Evolutionary conservation across 1,139 yeast genomes (phyloP).

Genomic region (Kodamaea ohmeri): DNA sequence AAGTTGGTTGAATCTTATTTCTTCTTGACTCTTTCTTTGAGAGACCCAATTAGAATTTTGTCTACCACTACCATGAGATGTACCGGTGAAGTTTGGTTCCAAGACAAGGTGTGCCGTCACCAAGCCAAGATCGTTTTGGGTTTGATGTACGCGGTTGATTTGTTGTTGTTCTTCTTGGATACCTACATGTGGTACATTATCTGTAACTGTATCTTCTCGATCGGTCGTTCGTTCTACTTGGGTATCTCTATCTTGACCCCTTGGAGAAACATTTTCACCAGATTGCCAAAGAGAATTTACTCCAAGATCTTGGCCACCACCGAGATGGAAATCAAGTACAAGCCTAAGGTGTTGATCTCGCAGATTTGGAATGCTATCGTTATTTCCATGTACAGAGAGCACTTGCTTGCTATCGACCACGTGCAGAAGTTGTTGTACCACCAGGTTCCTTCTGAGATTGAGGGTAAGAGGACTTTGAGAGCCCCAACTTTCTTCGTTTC

Average conservation of each 20-base stretch:
- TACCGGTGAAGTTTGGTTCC: slow-evolving; percentile 89
- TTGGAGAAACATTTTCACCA: slow-evolving; percentile 97
- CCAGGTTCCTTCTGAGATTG: slow-evolving; percentile 96
- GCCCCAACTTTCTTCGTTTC: slow-evolving; percentile 98
- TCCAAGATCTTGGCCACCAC: slow-evolving; percentile 96
- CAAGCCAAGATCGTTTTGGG: slow-evolving; percentile 89
- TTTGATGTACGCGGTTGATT: slow-evolving; percentile 86
- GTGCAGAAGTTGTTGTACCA: slow-evolving; percentile 95
- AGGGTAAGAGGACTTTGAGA: slow-evolving; percentile 96
- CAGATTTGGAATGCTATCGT: slow-evolving; percentile 99
- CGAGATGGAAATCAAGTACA: slow-evolving; percentile 98
- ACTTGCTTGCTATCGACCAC: slow-evolving; percentile 93
- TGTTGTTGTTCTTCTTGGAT: slow-evolving; percentile 95
- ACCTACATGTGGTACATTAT: slow-evolving; percentile 98
- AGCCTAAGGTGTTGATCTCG: slow-evolving; percentile 95
- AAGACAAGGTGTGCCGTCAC: slow-evolving; percentile 67
- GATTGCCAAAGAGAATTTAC: slow-evolving; percentile 97
- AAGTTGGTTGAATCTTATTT: slow-evolving; percentile 87
- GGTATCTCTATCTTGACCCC: slow-evolving; percentile 99
- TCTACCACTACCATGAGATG: slow-evolving; percentile 49
- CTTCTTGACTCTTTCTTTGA: slow-evolving; percentile 84
- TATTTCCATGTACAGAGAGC: slow-evolving; percentile 98
- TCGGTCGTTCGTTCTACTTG: slow-evolving; percentile 95
- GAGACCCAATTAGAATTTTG: slow-evolving; percentile 86
- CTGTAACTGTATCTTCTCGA: slow-evolving; percentile 90